phyloP scores from a whole-genome alignment of 169 alveolate species.

The Toxoplasma gondii region DNA sequence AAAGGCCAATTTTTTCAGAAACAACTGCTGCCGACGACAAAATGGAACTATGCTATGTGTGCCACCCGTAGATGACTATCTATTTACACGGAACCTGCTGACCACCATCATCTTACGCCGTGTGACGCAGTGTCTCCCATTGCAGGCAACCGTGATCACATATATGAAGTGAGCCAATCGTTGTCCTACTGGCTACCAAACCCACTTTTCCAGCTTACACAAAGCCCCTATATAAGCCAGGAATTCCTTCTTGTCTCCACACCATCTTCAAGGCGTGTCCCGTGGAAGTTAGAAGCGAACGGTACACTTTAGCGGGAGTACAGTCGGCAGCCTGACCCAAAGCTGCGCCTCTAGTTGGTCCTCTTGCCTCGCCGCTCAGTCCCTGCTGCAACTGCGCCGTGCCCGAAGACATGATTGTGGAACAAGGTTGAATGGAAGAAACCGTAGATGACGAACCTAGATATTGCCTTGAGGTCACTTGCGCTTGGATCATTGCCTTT shows the following conservation, averaged over 20 bases:
- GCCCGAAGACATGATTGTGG: background rate
- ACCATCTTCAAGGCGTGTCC: background rate
- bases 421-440: background rate
- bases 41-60: too few relatives aligned
- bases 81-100: background rate
- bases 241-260: slow-evolving; percentile 35
- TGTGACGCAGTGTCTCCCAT: background rate
- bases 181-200: background rate
- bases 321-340: background rate
- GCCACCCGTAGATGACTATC: background rate
- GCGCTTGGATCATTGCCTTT: slow-evolving; percentile 68
- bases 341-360: background rate
- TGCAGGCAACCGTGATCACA: too few relatives aligned
- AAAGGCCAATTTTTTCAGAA: too few relatives aligned
- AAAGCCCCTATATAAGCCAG: slow-evolving; percentile 60
- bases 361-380: background rate
- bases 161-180: background rate
- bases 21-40: too few relatives aligned
- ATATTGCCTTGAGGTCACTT: background rate
- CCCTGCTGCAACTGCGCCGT: too few relatives aligned
- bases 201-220: slow-evolving; percentile 29
- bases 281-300: background rate
- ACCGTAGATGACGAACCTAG: background rate
- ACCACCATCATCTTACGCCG: background rate
- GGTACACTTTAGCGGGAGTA: background rate